Base-by-base conservation (phyloP, 345 rosid species). In the Linum tenue region DNA sequence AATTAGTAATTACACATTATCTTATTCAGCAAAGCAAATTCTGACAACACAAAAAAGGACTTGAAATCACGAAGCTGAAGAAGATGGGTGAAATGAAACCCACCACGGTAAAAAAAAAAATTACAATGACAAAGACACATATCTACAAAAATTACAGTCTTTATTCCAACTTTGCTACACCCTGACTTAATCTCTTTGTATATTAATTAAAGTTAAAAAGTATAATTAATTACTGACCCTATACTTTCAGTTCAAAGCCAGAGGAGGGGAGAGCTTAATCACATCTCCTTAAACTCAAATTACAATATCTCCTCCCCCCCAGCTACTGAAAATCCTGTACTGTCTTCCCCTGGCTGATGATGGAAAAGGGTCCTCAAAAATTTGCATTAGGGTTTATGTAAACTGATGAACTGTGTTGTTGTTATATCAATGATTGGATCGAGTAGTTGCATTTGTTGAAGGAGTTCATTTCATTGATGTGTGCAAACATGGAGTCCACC, bases 401-500 rank as follows among this genome's bases (percentile, higher is more conserved):
- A 66, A 7, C 7, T 37, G 35, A n/a, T 50, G 60, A n/a, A 1
- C n/a, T 42, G n/a, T 12, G 40, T 50, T 48, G 40, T 50, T 48
- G 53, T 48, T 48, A 48, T 6, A 82, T 88, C 97, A 97, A 94
- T 56, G 96, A 91, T 56, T 85, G 92, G 72, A 84, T 84, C 5
- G 95, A 76, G 62, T 83, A 88, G 76, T 82, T 94, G 97, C 82
- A 89, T 60, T 85, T 22, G 31, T 22, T 84, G 85, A 94, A 94
- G 64, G 97, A 85, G 60, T 84, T 88, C 39, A 85, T 84, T 37
- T 92, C 97, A 70, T 88, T 85, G 48, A 90, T 85, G 35, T 90
- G 92, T 63, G 96, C 84, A 76, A 90, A 85, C 16, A 91, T 87
- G 14, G 95, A 88, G 80, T 88, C 86, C 55, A 83, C 80, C 79